These are phyloP conservation scores for Trichophyton mentagrophytes DNA, from an alignment of 2,329 filamentous ascomycete genomes.

Conservation along the genomic window DNA sequence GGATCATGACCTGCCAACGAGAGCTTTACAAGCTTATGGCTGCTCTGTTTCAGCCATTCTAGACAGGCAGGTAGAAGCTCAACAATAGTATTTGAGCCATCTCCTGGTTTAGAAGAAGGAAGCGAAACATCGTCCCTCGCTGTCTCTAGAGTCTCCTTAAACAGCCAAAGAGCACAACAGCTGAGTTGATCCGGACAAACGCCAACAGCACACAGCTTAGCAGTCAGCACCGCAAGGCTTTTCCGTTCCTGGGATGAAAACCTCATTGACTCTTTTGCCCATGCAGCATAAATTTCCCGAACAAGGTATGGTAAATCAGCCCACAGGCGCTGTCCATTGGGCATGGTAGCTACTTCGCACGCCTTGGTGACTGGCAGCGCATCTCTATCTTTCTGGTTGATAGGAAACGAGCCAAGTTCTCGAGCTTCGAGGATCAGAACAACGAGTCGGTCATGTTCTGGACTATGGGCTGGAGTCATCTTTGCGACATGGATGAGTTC, in stretches of 20 bases:
- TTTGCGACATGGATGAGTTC: constrained; percentile 8
- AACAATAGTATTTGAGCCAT: neutral
- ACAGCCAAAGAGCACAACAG: neutral
- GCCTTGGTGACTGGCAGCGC: neutral
- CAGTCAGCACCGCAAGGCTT: neutral
- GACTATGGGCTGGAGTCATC: constrained; percentile 4
- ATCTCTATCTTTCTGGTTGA: neutral
- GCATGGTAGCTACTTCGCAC: neutral
- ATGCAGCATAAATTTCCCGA: neutral
- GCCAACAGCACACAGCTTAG: neutral
- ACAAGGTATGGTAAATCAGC: neutral
- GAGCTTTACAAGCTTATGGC: neutral
- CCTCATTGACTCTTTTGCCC: neutral
- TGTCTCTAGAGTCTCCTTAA: neutral
- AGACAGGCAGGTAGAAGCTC: neutral
- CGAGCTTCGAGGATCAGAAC: constrained; percentile 5
- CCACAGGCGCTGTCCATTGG: neutral
- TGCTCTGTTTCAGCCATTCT: neutral
- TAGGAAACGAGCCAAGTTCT: neutral
- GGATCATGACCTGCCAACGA: neutral
- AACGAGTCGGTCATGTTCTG: constrained; percentile 8
- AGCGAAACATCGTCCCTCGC: neutral
- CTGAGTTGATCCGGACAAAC: neutral
- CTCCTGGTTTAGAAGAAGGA: neutral
- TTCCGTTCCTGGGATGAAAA: neutral